Conservation (phyloP, 495 filamentous ascomycete genomes). For the Aspergillus leporis region DNA sequence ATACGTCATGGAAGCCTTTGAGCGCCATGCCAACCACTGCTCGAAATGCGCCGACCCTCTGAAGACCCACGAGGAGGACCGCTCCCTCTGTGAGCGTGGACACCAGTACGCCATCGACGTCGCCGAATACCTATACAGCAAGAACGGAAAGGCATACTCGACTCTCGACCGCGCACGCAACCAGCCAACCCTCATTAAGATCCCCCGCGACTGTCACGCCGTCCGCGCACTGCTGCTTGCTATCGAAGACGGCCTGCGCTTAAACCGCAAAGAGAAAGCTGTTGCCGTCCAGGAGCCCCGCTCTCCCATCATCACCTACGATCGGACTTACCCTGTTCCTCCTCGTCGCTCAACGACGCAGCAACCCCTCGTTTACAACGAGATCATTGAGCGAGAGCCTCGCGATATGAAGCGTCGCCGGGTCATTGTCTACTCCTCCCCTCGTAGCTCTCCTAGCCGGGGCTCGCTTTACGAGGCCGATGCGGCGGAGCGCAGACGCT, state of each 20-base stretch:
- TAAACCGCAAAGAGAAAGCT: slow-evolving; percentile 28
- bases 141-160: slow-evolving; percentile 48
- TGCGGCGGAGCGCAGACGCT: slow-evolving; percentile 39
- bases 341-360: slow-evolving; percentile 30
- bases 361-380: slow-evolving; percentile 20
- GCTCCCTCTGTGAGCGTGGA: slow-evolving; percentile 51
- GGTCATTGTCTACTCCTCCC: slow-evolving; percentile 40
- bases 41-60: slow-evolving; percentile 40
- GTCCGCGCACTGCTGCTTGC: slow-evolving; percentile 49
- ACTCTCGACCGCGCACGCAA: slow-evolving; percentile 46
- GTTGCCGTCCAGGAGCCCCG: slow-evolving; percentile 15
- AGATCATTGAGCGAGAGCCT: slow-evolving; percentile 44
- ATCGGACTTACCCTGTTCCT: slow-evolving; percentile 39
- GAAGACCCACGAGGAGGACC: slow-evolving; percentile 32
- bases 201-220: slow-evolving; percentile 40
- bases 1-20: slow-evolving; percentile 39
- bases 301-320: slow-evolving; percentile 40
- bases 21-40: slow-evolving; percentile 45
- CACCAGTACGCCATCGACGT: slow-evolving; percentile 46
- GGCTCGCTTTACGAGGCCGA: slow-evolving; percentile 45
- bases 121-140: slow-evolving; percentile 50
- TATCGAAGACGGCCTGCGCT: slow-evolving; percentile 46
- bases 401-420: slow-evolving; percentile 28
- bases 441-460: slow-evolving; percentile 39
- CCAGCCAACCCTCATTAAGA: slow-evolving; percentile 48